Base-by-base conservation (phyloP, 1,139 yeast genomes). In the Diutina ranongensis region DNA sequence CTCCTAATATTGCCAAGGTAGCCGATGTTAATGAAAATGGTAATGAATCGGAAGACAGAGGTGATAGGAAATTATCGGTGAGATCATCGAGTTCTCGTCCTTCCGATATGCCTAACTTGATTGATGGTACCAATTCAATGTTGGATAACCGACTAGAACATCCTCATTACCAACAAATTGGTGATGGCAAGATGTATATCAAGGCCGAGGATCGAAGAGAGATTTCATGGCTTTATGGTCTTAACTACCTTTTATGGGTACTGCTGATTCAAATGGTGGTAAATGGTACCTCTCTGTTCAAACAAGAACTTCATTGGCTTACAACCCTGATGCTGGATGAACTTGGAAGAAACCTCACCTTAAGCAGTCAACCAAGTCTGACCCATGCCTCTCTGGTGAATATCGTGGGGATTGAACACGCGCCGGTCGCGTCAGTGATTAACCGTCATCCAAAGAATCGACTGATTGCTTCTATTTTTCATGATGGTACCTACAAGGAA, bases 331-430 rank as follows among this genome's bases (percentile, higher is more conserved):
- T 38, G 19, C 12, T 13, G 3, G 15, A 27, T 12, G 10, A n/a
- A 13, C 25, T 38, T n/a, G 16, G 21, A 4, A 13, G 7, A 2
- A 20, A 38, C 10, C n/a, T 38, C 20, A 22, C 19, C 21, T 9
- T 25, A n/a, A n/a, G 19, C 8, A 21, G 31, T 8, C 42, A 38
- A 32, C 42, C 42, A 3, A 25, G 42, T n/a, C 42, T 38, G 42
- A 9, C 32, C 20, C 42, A 38, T 10, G 20, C 28, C n/a, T 25
- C 28, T 13, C 19, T 25, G 42, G 42, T 38, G 4, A 38, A 38
- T 27, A 25, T 38, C 7, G 10, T 15, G 5, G 32, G 16, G n/a
- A 10, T 38, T 7, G 36, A 19, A 4, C 4, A 16, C 20, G 20
- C 18, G 42, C 16, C 16, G 31, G 18, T 12, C 15, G 18, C 8